Conservation (phyloP, 768 basidiomycete genomes). For the Albatrellus ellisii region DNA sequence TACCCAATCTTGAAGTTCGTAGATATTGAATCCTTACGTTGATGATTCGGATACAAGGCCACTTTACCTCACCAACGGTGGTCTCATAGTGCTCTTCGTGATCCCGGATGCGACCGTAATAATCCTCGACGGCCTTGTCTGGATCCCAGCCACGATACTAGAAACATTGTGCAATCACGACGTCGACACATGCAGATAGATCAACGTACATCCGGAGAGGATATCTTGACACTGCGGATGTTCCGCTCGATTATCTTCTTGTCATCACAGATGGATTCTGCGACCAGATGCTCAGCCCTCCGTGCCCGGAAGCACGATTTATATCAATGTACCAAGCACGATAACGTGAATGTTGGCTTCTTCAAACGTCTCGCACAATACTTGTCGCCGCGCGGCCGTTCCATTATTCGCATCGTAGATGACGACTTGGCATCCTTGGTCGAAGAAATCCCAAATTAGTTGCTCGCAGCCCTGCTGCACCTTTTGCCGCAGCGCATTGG, state of each 20-base stretch:
- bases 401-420: conserved; percentile 99
- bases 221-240: conserved; percentile 94
- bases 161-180: neutral
- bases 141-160: conserved; percentile 93
- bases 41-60: conserved; percentile 89
- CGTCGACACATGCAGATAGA: neutral
- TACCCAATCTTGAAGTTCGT: conserved; percentile 6
- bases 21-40: conserved; percentile 41
- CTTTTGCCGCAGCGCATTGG: conserved; percentile 58
- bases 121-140: conserved; percentile 84
- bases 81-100: conserved; percentile 87
- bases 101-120: conserved; percentile 76
- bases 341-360: conserved; percentile 84
- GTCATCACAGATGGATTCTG: conserved; percentile 87
- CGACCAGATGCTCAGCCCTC: conserved; percentile 3
- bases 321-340: conserved; percentile 54
- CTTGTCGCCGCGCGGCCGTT: conserved; percentile 47
- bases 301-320: neutral
- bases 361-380: conserved; percentile 76
- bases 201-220: conserved; percentile 82
- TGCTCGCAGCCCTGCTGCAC: conserved; percentile 80
- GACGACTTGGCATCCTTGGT: conserved; percentile 82
- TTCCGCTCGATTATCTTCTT: conserved; percentile 89
- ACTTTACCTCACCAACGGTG: conserved; percentile 79
- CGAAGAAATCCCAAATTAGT: conserved; percentile 82